These are phyloP conservation scores for Neurospora sp. DNA, from an alignment of 495 filamentous ascomycete species.

Conservation along the genomic window DNA sequence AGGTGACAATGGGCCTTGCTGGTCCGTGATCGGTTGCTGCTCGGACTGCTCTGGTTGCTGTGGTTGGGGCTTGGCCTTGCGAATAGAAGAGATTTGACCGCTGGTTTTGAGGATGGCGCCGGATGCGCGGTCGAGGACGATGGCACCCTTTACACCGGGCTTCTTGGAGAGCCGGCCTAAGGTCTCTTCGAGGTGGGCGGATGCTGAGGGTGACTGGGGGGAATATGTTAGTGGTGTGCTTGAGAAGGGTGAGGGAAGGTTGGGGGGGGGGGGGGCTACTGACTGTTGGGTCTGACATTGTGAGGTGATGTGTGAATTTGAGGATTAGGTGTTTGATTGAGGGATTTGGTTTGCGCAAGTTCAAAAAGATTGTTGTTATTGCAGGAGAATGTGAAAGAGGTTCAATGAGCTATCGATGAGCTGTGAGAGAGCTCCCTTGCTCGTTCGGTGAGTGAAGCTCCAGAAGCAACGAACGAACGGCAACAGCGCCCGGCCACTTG, in stretches of 20 bases:
- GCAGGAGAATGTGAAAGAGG: background rate
- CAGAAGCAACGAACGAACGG: background rate
- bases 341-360: background rate
- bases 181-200: slow-evolving; percentile 36
- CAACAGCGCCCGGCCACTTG: background rate
- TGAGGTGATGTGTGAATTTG: background rate
- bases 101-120: slow-evolving; percentile 54
- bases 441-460: background rate
- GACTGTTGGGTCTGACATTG: background rate
- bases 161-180: slow-evolving; percentile 53
- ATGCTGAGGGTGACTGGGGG: slow-evolving; percentile 3
- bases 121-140: slow-evolving; percentile 48
- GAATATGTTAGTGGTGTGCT: background rate
- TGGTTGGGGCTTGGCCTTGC: slow-evolving; percentile 21
- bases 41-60: background rate
- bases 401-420: background rate
- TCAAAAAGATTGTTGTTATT: background rate
- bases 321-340: background rate
- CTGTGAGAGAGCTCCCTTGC: background rate
- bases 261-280: background rate
- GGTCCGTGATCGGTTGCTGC: background rate
- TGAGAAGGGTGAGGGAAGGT: background rate
- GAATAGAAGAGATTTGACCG: slow-evolving; percentile 42
- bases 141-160: slow-evolving; percentile 53
- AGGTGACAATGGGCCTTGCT: background rate